Evolutionary conservation across 129 eudicot species (phyloP).

Genomic region (Centaurea solstitialis): DNA sequence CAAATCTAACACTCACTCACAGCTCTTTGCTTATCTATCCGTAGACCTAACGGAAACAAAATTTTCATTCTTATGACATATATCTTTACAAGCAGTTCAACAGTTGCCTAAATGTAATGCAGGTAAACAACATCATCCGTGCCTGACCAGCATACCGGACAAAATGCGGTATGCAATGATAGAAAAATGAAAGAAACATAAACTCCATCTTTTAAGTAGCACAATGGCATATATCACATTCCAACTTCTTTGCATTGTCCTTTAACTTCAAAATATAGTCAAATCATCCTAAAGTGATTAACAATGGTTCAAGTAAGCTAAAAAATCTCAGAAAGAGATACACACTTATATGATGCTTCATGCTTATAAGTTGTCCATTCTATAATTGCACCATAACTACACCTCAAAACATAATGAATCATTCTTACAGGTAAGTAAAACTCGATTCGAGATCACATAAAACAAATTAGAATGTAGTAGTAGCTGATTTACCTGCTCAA

Average conservation of each 20-base stretch:
- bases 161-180: neutral
- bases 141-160: neutral
- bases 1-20: neutral
- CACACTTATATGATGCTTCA: neutral
- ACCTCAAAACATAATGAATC: neutral
- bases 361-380: constrained; percentile 5
- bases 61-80: neutral
- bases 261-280: neutral
- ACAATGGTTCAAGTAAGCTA: neutral
- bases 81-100: neutral
- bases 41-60: neutral
- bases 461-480: neutral
- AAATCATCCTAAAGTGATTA: neutral
- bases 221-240: neutral
- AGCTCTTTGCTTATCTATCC: neutral
- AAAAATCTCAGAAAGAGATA: neutral
- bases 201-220: neutral
- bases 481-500: constrained; percentile 38
- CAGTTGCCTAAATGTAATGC: neutral
- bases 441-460: constrained; percentile 1
- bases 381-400: neutral
- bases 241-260: neutral
- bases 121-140: neutral
- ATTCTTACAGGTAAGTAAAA: neutral
- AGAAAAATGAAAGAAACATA: neutral